phyloP scores from a whole-genome alignment of 2,329 filamentous ascomycete species.

The Ceratocystis papillata region DNA sequence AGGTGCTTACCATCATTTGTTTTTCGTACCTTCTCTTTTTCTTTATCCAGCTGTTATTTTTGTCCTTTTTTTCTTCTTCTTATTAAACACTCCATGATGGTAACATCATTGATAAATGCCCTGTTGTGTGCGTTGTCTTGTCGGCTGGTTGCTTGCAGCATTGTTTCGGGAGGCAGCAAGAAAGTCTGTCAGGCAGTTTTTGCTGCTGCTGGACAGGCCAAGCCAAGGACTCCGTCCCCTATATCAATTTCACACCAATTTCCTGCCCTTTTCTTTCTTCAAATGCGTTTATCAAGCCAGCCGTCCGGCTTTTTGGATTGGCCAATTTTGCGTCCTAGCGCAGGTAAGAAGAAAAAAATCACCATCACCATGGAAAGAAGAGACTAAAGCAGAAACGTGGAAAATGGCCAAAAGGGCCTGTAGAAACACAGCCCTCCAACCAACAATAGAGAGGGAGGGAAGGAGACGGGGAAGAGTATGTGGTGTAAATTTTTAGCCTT shows the following conservation, averaged over 20 bases:
- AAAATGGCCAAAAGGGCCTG: background rate
- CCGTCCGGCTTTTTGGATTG: background rate
- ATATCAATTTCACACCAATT: background rate
- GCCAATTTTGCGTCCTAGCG: background rate
- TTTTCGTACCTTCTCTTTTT: slow-evolving; percentile 3
- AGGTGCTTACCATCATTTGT: slow-evolving; percentile 1
- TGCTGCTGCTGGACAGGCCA: background rate
- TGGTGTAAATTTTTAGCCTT: slow-evolving; percentile 2
- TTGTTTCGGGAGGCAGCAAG: background rate
- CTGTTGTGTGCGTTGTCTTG: background rate
- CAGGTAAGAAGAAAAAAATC: background rate
- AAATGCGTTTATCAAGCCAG: background rate
- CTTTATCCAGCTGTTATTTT: background rate
- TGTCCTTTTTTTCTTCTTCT: background rate
- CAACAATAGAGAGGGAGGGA: background rate
- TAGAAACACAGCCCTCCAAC: slow-evolving; percentile 12
- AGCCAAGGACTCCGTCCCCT: background rate
- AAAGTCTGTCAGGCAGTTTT: slow-evolving; percentile 1
- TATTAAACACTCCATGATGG: background rate
- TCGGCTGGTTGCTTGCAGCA: slow-evolving; percentile 5
- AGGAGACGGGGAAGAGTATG: background rate
- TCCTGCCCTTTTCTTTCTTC: background rate
- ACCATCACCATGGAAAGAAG: background rate
- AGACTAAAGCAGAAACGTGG: background rate
- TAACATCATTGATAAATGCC: background rate